These are phyloP conservation scores for Rhynchosporium agropyri DNA, from an alignment of 2,329 filamentous ascomycete genomes.

Conservation along the genomic window DNA sequence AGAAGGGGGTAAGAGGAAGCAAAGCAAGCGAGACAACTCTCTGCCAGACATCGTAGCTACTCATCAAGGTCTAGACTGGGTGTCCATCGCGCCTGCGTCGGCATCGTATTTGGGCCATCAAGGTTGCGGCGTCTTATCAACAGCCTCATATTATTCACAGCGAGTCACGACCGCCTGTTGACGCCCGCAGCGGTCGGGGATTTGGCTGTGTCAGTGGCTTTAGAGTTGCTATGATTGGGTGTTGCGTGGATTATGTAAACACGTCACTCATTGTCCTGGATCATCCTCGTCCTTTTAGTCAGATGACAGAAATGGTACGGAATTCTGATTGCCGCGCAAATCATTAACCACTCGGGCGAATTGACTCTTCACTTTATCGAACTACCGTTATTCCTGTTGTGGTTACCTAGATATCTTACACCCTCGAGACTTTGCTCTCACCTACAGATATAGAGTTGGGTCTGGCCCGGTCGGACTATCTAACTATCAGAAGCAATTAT, in stretches of 20 bases:
- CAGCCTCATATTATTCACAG: constrained; percentile 1
- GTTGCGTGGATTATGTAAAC: background rate
- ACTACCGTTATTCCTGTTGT: too few relatives aligned
- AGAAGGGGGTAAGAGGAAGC: background rate
- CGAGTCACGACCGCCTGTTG: background rate
- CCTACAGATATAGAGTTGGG: too few relatives aligned
- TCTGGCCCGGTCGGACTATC: too few relatives aligned
- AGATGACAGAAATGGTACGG: too few relatives aligned
- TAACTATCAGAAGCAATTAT: too few relatives aligned
- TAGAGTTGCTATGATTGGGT: background rate
- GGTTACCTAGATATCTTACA: too few relatives aligned
- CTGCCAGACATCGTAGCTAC: background rate
- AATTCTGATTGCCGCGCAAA: too few relatives aligned
- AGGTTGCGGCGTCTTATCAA: background rate
- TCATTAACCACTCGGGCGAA: too few relatives aligned
- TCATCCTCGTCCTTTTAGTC: too few relatives aligned
- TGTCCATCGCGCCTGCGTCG: constrained; percentile 11
- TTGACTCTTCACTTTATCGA: too few relatives aligned
- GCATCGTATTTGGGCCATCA: background rate
- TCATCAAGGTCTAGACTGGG: background rate
- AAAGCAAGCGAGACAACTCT: background rate
- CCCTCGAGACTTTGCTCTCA: too few relatives aligned
- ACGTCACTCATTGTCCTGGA: background rate
- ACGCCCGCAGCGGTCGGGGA: background rate
- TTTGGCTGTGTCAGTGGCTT: background rate